Percentiles rank a stretch among this genome's conserved stretches.
Evolutionary conservation across 306 rosid genomes (phyloP).

Genomic region (Cucurbita pepo): DNA sequence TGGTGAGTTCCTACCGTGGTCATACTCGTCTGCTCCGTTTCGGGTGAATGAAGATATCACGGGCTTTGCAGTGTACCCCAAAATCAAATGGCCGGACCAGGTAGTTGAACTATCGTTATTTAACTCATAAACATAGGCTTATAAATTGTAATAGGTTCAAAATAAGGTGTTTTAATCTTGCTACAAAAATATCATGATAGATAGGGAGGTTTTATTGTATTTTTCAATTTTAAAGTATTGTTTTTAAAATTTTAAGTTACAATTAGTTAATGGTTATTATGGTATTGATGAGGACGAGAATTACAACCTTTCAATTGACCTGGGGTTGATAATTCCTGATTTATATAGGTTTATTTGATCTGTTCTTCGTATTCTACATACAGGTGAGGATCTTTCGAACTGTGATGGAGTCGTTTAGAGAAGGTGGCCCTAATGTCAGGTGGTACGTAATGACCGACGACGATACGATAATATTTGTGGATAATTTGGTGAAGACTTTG

Average conservation of each 20-base stretch:
- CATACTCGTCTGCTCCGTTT: slow-evolving; percentile 22
- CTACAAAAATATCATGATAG: too few species aligned
- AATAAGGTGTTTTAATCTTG: too few species aligned
- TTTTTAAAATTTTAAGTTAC: too few species aligned
- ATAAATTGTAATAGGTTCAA: too few species aligned
- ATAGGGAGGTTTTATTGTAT: too few species aligned
- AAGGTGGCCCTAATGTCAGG: slow-evolving; percentile 20
- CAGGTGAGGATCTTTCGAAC: slow-evolving; percentile 14
- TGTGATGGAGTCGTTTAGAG: slow-evolving; percentile 14
- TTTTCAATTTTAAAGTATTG: too few species aligned
- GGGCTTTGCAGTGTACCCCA: not conserved
- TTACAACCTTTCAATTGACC: too few species aligned
- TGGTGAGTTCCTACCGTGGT: slow-evolving; percentile 26
- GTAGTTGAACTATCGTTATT: not conserved
- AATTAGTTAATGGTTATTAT: too few species aligned
- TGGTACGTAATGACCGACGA: slow-evolving; percentile 46
- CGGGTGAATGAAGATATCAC: slow-evolving; percentile 19
- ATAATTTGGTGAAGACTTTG: slow-evolving; percentile 26
- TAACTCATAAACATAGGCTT: not conserved
- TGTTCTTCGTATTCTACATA: not conserved
- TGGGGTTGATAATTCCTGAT: not conserved
- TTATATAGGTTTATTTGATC: not conserved
- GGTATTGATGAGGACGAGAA: too few species aligned
- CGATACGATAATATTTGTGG: slow-evolving; percentile 23
- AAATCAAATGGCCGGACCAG: not conserved